Evolutionary conservation across 371 early-diverging fungal species (phyloP).

Genomic region (Syncephalastrum racemosum): DNA sequence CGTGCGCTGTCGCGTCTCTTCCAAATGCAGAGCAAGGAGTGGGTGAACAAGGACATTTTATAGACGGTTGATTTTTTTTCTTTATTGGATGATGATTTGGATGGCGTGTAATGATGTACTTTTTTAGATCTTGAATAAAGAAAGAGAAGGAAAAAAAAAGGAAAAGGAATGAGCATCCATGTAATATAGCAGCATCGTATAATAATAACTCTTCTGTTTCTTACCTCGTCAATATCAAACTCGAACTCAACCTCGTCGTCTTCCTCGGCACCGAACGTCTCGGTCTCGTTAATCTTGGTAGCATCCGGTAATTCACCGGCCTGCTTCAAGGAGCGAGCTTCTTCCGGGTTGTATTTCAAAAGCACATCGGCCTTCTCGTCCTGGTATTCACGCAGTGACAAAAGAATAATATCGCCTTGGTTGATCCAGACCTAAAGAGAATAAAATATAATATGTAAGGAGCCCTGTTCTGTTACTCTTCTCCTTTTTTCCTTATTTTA

Average conservation of each 20-base stretch:
- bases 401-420: slow-evolving; percentile 94
- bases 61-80: background rate
- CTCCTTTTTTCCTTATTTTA: too few relatives aligned
- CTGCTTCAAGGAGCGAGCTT: slow-evolving; percentile 95
- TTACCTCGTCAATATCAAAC: slow-evolving; percentile 89
- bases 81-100: slow-evolving; percentile 5
- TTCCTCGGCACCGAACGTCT: slow-evolving; percentile 68
- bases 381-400: slow-evolving; percentile 96
- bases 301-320: slow-evolving; percentile 98
- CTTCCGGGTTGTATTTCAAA: slow-evolving; percentile 96
- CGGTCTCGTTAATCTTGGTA: slow-evolving; percentile 80
- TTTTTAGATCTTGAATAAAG: background rate
- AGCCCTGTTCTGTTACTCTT: background rate
- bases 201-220: background rate
- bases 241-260: slow-evolving; percentile 87
- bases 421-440: slow-evolving; percentile 80
- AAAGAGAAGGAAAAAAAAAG: background rate
- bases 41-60: slow-evolving; percentile 36
- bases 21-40: slow-evolving; percentile 84
- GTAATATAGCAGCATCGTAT: too few relatives aligned
- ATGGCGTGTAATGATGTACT: background rate
- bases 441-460: background rate
- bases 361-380: slow-evolving; percentile 98
- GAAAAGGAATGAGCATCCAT: slow-evolving; percentile 6
- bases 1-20: slow-evolving; percentile 86